These are phyloP conservation scores for Phlyctochytrium planicorne DNA, from an alignment of 192 early-diverging fungal species.

Conservation along the genomic window DNA sequence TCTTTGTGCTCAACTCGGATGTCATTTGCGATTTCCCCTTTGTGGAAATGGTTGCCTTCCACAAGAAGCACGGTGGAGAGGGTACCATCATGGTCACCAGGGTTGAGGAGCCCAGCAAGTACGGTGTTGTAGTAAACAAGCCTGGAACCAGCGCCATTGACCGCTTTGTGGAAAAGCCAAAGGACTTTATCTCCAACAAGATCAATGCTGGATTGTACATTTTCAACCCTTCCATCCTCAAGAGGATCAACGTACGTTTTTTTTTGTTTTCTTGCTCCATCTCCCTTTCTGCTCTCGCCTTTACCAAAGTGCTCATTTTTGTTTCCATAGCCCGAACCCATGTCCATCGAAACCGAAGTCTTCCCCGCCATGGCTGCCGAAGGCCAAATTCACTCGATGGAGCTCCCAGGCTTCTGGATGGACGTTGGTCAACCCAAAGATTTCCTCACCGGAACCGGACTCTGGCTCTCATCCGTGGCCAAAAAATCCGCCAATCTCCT, in stretches of 20 bases:
- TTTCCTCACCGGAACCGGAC: constrained; percentile 90
- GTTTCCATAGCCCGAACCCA: constrained; percentile 70
- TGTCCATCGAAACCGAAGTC: constrained; percentile 96
- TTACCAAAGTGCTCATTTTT: too few species aligned
- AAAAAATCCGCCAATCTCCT: constrained; percentile 74
- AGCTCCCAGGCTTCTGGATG: constrained; percentile 97
- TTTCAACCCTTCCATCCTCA: constrained; percentile 88
- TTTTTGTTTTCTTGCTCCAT: neutral
- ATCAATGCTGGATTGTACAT: constrained; percentile 99
- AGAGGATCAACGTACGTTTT: constrained; percentile 75
- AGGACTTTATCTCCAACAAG: constrained; percentile 91
- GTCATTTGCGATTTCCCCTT: constrained; percentile 96
- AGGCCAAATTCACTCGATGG: constrained; percentile 86
- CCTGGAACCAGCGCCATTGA: constrained; percentile 69
- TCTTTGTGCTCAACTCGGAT: constrained; percentile 99
- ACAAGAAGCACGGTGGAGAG: constrained; percentile 82
- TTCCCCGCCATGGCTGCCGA: constrained; percentile 92
- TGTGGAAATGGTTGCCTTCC: constrained; percentile 84
- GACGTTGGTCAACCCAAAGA: constrained; percentile 99
- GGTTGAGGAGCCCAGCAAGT: constrained; percentile 98
- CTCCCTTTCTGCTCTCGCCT: constrained; percentile 1
- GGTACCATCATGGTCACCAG: constrained; percentile 97
- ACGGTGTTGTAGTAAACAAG: constrained; percentile 93
- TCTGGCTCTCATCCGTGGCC: constrained; percentile 83
- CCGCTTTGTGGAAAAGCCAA: constrained; percentile 97